Evolutionary conservation across 169 alveolate species (phyloP).

Genomic region (Plasmodium berghei): DNA sequence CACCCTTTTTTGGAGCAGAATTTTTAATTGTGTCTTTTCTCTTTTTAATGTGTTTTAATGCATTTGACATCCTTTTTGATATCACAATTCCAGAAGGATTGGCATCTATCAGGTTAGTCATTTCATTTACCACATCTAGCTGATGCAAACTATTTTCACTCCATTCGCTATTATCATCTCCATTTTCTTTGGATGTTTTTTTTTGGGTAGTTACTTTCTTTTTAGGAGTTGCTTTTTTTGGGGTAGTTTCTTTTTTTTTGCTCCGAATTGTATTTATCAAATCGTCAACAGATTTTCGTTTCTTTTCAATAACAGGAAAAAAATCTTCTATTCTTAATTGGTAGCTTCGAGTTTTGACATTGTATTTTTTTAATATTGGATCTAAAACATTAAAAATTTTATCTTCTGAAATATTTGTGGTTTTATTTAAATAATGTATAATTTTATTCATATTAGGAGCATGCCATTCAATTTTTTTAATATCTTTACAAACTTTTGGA

Average conservation of each 20-base stretch:
- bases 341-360: slow-evolving; percentile 44
- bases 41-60: slow-evolving; percentile 38
- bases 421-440: slow-evolving; percentile 17
- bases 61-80: slow-evolving; percentile 54
- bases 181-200: no score
- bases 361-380: slow-evolving; percentile 52
- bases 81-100: slow-evolving; percentile 59
- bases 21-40: slow-evolving; percentile 16
- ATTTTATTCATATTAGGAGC: slow-evolving; percentile 28
- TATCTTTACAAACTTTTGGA: slow-evolving; percentile 78
- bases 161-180: no score
- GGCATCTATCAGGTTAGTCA: slow-evolving; percentile 16
- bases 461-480: slow-evolving; percentile 62
- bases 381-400: slow-evolving; percentile 45
- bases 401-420: slow-evolving; percentile 56
- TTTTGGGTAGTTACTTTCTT: not conserved
- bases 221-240: not conserved
- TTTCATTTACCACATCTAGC: no score
- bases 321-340: slow-evolving; percentile 54
- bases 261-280: slow-evolving; percentile 31
- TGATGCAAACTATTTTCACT: no score
- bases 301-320: slow-evolving; percentile 59
- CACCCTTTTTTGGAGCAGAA: not conserved
- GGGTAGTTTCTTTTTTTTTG: slow-evolving; percentile 11
- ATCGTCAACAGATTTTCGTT: slow-evolving; percentile 53